A percentile compares a stretch with the other conserved stretches of the same genome.
These are phyloP conservation scores for Larix sibirica DNA, from an alignment of 83 land plant species.

Conservation along the genomic window DNA sequence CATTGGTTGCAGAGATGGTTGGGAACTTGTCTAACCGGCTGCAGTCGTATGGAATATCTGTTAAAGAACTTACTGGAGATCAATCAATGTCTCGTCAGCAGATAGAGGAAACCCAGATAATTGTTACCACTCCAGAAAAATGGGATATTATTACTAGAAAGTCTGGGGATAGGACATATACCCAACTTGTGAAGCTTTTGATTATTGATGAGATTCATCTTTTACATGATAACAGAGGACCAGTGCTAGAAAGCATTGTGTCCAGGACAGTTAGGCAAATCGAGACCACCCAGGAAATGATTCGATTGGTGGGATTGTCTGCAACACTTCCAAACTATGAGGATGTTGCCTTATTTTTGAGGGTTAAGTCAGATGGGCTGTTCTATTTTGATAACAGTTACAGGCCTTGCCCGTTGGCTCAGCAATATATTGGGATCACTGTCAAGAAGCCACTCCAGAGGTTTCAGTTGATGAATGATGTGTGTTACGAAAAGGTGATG, in stretches of 20 bases:
- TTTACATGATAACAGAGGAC: conserved; percentile 88
- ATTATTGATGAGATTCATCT: conserved; percentile 93
- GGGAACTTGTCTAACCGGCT: conserved; percentile 77
- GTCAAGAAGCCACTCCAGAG: conserved; percentile 87
- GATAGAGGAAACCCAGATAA: conserved; percentile 91
- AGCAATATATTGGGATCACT: conserved; percentile 83
- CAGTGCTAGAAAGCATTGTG: conserved; percentile 89
- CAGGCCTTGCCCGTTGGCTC: conserved; percentile 90
- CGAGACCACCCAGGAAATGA: conserved; percentile 76
- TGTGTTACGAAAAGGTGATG: conserved; percentile 91
- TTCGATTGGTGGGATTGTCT: conserved; percentile 80
- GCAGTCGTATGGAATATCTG: conserved; percentile 60
- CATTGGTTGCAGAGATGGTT: conserved; percentile 88
- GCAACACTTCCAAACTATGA: conserved; percentile 94
- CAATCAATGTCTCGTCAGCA: conserved; percentile 75
- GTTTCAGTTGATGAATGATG: conserved; percentile 91
- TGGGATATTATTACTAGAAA: conserved; percentile 94
- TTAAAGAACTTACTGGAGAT: conserved; percentile 88
- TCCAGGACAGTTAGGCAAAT: conserved; percentile 87
- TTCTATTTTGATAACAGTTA: conserved; percentile 91
- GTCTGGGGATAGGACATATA: conserved; percentile 93
- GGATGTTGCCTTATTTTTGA: conserved; percentile 77
- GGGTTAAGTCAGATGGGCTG: conserved; percentile 68
- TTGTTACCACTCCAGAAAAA: conserved; percentile 94
- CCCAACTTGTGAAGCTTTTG: conserved; percentile 81